A percentile compares a stretch with the other conserved stretches of the same genome.
These are phyloP conservation scores for Hericium erinaceus DNA, from an alignment of 768 basidiomycete species.

Conservation along the genomic window DNA sequence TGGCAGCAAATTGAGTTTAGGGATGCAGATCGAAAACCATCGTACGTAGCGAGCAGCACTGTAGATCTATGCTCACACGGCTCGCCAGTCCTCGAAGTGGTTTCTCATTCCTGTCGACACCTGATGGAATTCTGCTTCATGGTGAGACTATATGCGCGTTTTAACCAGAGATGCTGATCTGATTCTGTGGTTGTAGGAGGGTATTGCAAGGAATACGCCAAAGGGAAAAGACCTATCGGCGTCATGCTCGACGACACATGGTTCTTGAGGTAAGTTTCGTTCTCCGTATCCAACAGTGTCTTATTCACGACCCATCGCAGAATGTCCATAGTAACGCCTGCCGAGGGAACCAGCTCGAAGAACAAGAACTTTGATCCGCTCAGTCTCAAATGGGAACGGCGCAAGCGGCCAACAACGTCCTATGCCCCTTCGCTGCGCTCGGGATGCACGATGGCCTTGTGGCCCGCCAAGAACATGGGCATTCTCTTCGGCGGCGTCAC, in stretches of 20 bases:
- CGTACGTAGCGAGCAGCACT: slow-evolving; percentile 33
- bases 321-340: slow-evolving; percentile 19
- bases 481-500: slow-evolving; percentile 84
- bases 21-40: slow-evolving; percentile 59
- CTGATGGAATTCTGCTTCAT: slow-evolving; percentile 74
- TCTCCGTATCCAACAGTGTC: not conserved
- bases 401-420: slow-evolving; percentile 61
- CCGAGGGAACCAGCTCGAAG: slow-evolving; percentile 12
- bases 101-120: slow-evolving; percentile 72
- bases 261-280: slow-evolving; percentile 55
- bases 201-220: slow-evolving; percentile 83
- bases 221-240: slow-evolving; percentile 78
- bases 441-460: slow-evolving; percentile 83
- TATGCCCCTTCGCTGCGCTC: slow-evolving; percentile 65
- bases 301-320: slow-evolving; percentile 11
- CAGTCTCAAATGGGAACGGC: slow-evolving; percentile 75
- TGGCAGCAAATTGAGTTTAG: slow-evolving; percentile 75
- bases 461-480: slow-evolving; percentile 59
- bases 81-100: slow-evolving; percentile 60
- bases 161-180: not conserved
- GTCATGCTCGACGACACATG: slow-evolving; percentile 89
- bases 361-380: slow-evolving; percentile 34
- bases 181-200: slow-evolving; percentile 43
- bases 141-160: slow-evolving; percentile 31
- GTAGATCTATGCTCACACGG: not conserved